Conservation (phyloP, 306 rosid genomes). For the Begonia masoniana region DNA sequence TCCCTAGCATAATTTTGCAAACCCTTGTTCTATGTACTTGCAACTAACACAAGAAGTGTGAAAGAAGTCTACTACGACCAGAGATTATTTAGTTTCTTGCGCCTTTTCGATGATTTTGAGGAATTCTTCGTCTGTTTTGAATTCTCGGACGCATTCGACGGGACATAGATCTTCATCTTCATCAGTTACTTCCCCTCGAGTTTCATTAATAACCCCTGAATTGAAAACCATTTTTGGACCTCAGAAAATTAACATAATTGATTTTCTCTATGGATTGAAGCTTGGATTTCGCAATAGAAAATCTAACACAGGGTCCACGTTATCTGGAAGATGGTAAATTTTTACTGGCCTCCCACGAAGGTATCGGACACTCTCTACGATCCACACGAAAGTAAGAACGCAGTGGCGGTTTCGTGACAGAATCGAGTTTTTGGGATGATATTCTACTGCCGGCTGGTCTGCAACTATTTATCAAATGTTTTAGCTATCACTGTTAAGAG, state of each 20-base stretch:
- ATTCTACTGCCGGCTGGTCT: no score
- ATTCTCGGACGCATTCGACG: slow-evolving; percentile 78
- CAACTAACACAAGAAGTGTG: slow-evolving; percentile 96
- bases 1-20: slow-evolving; percentile 67
- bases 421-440: no score
- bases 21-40: slow-evolving; percentile 89
- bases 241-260: not conserved
- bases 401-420: slow-evolving; percentile 49
- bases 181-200: slow-evolving; percentile 32
- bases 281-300: slow-evolving; percentile 18
- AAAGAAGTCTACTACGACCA: slow-evolving; percentile 82
- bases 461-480: no score
- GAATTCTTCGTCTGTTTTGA: slow-evolving; percentile 71
- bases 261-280: slow-evolving; percentile 9
- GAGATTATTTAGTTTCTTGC: slow-evolving; percentile 30
- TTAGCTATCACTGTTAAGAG: no score
- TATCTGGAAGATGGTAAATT: no score
- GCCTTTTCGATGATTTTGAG: slow-evolving; percentile 45
- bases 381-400: slow-evolving; percentile 13
- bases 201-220: slow-evolving; percentile 28
- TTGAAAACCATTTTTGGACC: slow-evolving; percentile 3
- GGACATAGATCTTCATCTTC: slow-evolving; percentile 90
- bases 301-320: slow-evolving; percentile 18
- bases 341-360: slow-evolving; percentile 95
- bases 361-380: slow-evolving; percentile 28